A percentile compares a stretch with the other conserved stretches of the same genome.
Evolutionary conservation across 2,329 filamentous ascomycete species (phyloP).

Genomic region (Hymenoscyphus repandus): DNA sequence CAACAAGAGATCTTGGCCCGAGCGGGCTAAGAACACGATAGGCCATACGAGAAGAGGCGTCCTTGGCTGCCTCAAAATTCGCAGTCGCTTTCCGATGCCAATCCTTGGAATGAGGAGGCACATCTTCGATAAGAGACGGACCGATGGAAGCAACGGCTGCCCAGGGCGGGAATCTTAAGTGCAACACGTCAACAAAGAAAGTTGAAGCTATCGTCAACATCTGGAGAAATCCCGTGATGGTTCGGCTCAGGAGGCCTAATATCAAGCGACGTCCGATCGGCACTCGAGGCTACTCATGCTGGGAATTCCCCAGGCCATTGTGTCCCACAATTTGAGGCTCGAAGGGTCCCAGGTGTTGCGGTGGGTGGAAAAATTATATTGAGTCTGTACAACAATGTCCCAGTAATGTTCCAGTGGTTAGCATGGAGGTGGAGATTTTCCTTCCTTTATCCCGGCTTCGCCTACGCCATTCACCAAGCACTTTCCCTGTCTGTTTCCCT

Average conservation of each 20-base stretch:
- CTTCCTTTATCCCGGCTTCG: slow-evolving; percentile 1
- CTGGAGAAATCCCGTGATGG: neutral
- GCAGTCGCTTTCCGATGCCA: neutral
- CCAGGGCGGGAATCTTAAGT: neutral
- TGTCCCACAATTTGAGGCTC: slow-evolving; percentile 4
- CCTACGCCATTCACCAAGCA: neutral
- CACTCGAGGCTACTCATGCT: neutral
- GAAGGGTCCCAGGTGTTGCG: neutral
- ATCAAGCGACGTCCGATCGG: neutral
- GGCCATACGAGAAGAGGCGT: neutral
- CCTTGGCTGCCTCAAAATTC: slow-evolving; percentile 1
- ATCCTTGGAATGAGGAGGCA: slow-evolving; percentile 3
- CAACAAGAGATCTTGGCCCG: neutral
- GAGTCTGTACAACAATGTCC: neutral
- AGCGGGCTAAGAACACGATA: neutral
- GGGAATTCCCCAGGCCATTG: neutral
- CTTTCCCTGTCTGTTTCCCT: neutral
- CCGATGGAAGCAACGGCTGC: slow-evolving; percentile 1
- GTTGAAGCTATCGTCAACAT: neutral
- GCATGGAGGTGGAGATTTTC: neutral
- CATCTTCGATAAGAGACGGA: slow-evolving; percentile 1
- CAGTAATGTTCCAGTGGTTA: neutral
- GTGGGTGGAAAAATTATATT: neutral
- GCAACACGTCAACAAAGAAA: too few relatives aligned
- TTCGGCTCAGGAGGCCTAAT: neutral